These are phyloP conservation scores for Chalciporus piperatus DNA, from an alignment of 768 basidiomycete genomes.

Conservation along the genomic window DNA sequence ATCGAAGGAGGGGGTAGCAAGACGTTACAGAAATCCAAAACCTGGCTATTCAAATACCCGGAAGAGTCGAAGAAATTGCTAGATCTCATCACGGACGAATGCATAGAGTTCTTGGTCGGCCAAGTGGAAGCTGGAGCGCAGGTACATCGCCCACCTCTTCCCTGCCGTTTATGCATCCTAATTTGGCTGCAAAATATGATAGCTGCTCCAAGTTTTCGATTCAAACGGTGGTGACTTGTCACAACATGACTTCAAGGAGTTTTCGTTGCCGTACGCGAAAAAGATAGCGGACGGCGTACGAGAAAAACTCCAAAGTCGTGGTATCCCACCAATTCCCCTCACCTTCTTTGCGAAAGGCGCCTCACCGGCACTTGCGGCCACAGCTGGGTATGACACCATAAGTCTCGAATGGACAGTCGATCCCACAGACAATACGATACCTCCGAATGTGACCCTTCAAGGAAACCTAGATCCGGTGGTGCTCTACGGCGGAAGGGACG, in stretches of 20 bases:
- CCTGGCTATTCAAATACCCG: slow-evolving; percentile 92
- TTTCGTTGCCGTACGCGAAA: slow-evolving; percentile 77
- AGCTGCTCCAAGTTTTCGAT: slow-evolving; percentile 97
- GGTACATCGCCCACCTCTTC: slow-evolving; percentile 43
- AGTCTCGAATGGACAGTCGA: slow-evolving; percentile 92
- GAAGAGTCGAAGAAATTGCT: slow-evolving; percentile 78
- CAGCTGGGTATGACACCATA: slow-evolving; percentile 80
- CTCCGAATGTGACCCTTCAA: slow-evolving; percentile 68
- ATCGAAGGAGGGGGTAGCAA: slow-evolving; percentile 94
- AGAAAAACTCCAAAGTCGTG: slow-evolving; percentile 48
- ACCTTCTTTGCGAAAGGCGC: slow-evolving; percentile 96
- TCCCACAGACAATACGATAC: slow-evolving; percentile 59
- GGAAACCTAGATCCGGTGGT: slow-evolving; percentile 92
- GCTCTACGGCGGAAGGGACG: slow-evolving; percentile 80
- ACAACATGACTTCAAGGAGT: slow-evolving; percentile 78
- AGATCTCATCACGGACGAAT: slow-evolving; percentile 79
- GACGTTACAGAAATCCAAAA: slow-evolving; percentile 86
- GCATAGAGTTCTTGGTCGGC: slow-evolving; percentile 85
- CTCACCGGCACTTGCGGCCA: slow-evolving; percentile 66
- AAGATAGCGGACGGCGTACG: slow-evolving; percentile 74
- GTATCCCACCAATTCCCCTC: slow-evolving; percentile 67
- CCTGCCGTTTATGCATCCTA: not conserved
- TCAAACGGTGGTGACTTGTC: slow-evolving; percentile 94
- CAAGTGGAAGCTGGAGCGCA: slow-evolving; percentile 96
- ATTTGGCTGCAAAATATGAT: not conserved